Evolutionary conservation across 2,329 filamentous ascomycete species (phyloP), one percentile per base, ranked within the genome.

Genomic region (Neofusicoccum kwambonambiense): DNA sequence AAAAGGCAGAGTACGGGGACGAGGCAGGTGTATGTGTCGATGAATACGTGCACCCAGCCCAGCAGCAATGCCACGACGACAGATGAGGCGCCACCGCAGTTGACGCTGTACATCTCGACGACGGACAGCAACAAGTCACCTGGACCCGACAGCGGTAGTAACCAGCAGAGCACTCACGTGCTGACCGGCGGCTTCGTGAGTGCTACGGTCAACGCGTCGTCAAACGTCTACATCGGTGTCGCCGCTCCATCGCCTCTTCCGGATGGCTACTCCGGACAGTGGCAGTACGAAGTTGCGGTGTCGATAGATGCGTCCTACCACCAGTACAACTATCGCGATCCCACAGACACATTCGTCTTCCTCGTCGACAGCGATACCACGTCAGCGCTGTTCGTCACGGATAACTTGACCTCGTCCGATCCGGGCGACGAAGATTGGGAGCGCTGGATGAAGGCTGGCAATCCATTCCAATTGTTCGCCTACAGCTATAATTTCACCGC

Each of bases 41-140:
- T 93, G 49, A 98, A 93, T 69, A 93, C 91, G 0, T 99, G 95
- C 76, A 77, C 86, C 31, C 92, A 96, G 71, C 95, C 94, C 12
- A 74, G 78, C 19, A 81, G 83, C 45, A 85, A 84, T 45, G 79
- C 78, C 8, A 80, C 80, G 1, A 79, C 80, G 27, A 81, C 78
- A 60, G 76, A 78, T 13, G 72, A 69, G 11, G 70, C 70, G 13
- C 75, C 80, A 1, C 85, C 90, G 12, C 93, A 96, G 71, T 84
- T 98, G 58, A 85, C 86, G 12, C 79, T 98, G 9, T 96, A 90
- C 72, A 82, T 97, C 54, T 96, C 93, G 3, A 87, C 81, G 17
- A 86, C 87, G 3, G 72, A 81, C 1, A 79, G 82, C 12, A 90
- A 93, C 71, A 83, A 86, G 58, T 81, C 84, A 31, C 90, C 91